Base-by-base conservation (phyloP, 2,329 filamentous ascomycete species). In the Plenodomus biglobosus region DNA sequence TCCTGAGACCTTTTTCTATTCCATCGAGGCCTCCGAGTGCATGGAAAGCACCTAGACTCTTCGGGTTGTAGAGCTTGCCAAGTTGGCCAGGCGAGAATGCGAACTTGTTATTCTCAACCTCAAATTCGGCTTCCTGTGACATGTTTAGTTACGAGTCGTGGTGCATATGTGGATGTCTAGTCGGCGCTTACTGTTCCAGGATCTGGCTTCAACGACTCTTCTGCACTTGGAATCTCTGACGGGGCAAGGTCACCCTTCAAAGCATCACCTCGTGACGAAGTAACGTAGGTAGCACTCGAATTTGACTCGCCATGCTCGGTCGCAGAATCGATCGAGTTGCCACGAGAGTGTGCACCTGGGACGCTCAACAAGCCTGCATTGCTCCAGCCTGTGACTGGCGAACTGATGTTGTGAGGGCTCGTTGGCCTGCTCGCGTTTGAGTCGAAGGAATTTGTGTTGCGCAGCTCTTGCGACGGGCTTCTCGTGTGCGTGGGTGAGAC, bases 81-180 rank as follows among this genome's bases (percentile, higher is more conserved):
- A 96, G 78, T 65, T 95, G 86, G 13, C 92, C 91, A 10, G 85
- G 85, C 1, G 85, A 84, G 67, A 90, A 96, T 15, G 90, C 91
- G 64, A 96, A 96, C 0, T 87, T 86, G 68, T 94, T 95, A 45
- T 71, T 64, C 5, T 86, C 80, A 10, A 92, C 80, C 37, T 82
- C 62, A 61, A 95, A 96, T 53, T 92, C 88, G 16, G 75, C 78
- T 67, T 55, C 52, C 7, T 37, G 19, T 7, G 6, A 17, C 5
- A 8, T 11, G 7, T 10, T 27, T 22, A 40, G 38, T 20, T 8
- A n/a, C 5, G 2, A 27, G 11, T 19, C 15, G 30, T 40, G 20
- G 21, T 16, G 22, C 18, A 16, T 11, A 40, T 15, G 16, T 18
- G n/a, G n/a, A n/a, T n/a, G 7, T 22, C 8, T 30, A 24, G 20